Percentiles rank a stretch among this genome's conserved stretches.
phyloP scores from a whole-genome alignment of 345 rosid genomes.

The Populus pruinosa region DNA sequence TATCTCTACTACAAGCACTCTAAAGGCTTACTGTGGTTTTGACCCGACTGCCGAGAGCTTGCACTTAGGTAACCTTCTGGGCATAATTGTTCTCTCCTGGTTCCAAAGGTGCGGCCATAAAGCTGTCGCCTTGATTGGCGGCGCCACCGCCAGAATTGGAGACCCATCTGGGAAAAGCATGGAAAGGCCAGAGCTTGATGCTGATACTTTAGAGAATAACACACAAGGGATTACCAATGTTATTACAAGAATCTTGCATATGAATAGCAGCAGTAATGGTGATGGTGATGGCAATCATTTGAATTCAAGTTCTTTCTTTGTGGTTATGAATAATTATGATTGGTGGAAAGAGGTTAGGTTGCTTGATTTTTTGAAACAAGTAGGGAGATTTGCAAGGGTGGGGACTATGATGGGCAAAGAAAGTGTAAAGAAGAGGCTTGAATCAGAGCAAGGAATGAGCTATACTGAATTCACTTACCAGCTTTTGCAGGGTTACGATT shows the following conservation, averaged over 20 bases:
- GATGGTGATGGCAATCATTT: background rate
- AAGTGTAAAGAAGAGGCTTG: constrained; percentile 88
- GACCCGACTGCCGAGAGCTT: constrained; percentile 95
- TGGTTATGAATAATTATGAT: constrained; percentile 76
- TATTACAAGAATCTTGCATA: constrained; percentile 44
- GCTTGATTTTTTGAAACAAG: constrained; percentile 75
- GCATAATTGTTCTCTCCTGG: constrained; percentile 92
- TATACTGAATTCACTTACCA: constrained; percentile 91
- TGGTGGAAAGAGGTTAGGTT: constrained; percentile 91
- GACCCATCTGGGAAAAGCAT: constrained; percentile 94
- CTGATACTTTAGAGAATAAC: constrained; percentile 52
- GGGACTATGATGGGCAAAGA: constrained; percentile 86
- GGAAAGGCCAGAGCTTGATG: constrained; percentile 86
- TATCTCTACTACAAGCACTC: constrained; percentile 41
- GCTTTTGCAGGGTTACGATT: constrained; percentile 89
- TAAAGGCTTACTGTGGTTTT: constrained; percentile 85
- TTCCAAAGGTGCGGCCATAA: constrained; percentile 84
- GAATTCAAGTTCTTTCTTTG: constrained; percentile 17
- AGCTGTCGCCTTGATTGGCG: constrained; percentile 85
- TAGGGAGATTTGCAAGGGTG: constrained; percentile 79
- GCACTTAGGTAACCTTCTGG: constrained; percentile 89
- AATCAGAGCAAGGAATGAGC: constrained; percentile 94
- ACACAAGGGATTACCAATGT: constrained; percentile 47
- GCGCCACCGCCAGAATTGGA: constrained; percentile 89
- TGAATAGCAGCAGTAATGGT: constrained; percentile 6